Percentiles rank a stretch among this genome's conserved stretches.
phyloP scores from a whole-genome alignment of 306 rosid genomes.

The Trifolium fragiferum region DNA sequence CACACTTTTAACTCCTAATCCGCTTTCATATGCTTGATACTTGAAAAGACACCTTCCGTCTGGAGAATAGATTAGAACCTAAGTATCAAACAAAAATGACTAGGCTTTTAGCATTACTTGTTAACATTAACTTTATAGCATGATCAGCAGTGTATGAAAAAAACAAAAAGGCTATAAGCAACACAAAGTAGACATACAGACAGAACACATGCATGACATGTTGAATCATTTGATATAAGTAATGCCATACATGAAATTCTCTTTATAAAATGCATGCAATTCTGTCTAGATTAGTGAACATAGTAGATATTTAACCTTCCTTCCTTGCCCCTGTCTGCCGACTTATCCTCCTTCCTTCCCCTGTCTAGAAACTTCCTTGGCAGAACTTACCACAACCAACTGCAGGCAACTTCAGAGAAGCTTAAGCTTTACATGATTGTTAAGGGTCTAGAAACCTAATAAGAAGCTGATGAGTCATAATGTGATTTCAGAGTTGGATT shows the following conservation, averaged over 20 bases:
- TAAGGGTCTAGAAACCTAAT: background rate
- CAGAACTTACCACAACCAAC: background rate
- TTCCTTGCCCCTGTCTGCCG: background rate
- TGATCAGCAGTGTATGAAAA: background rate
- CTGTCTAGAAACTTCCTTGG: background rate
- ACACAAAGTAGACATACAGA: conserved; percentile 10
- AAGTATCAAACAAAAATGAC: conserved; percentile 47
- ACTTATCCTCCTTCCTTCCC: background rate
- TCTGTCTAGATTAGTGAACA: conserved; percentile 3
- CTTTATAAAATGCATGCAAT: conserved; percentile 1
- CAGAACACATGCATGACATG: conserved; percentile 14
- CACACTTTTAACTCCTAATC: conserved; percentile 90
- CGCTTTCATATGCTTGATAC: conserved; percentile 97
- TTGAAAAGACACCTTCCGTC: conserved; percentile 95
- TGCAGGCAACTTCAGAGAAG: background rate
- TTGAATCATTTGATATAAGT: conserved; percentile 9
- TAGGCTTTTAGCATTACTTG: conserved; percentile 18
- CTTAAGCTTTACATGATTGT: background rate
- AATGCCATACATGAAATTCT: conserved; percentile 7
- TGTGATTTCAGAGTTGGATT: background rate
- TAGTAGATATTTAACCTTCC: conserved; percentile 14
- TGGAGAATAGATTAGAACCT: conserved; percentile 95
- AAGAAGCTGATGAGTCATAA: background rate
- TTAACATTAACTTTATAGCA: background rate
- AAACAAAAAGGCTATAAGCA: conserved; percentile 13